Conservation (phyloP, 2,329 filamentous ascomycete species). For the Alternaria solani region DNA sequence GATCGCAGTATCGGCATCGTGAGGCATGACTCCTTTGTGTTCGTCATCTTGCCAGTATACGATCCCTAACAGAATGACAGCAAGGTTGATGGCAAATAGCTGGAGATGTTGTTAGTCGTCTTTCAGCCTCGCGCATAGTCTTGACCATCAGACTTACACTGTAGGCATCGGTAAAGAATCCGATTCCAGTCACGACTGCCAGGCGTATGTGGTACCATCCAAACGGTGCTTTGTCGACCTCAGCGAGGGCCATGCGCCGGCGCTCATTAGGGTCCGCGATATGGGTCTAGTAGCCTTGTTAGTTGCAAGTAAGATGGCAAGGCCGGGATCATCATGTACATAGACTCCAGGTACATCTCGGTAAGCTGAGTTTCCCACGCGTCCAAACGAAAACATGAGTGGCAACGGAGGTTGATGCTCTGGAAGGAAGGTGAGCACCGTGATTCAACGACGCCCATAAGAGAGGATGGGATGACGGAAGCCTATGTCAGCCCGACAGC, state of each 20-base stretch:
- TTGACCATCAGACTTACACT: conserved; percentile 26
- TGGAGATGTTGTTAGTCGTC: conserved; percentile 16
- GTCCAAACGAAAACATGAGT: conserved; percentile 38
- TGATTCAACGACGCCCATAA: conserved; percentile 2
- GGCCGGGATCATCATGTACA: neutral
- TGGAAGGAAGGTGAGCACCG: conserved; percentile 4
- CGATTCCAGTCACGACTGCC: conserved; percentile 79
- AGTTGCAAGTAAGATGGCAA: conserved; percentile 9
- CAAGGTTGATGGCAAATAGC: conserved; percentile 66
- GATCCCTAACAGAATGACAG: conserved; percentile 74
- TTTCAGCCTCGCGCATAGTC: neutral
- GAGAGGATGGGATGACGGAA: conserved; percentile 8
- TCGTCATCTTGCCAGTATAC: conserved; percentile 70
- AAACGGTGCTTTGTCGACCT: conserved; percentile 48
- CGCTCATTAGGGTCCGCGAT: conserved; percentile 48
- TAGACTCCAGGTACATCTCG: conserved; percentile 44
- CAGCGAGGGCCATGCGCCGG: conserved; percentile 47
- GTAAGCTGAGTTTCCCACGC: conserved; percentile 43
- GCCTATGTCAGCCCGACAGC: conserved; percentile 12
- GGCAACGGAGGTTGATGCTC: conserved; percentile 10
- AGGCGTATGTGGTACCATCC: conserved; percentile 77
- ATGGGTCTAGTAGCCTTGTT: conserved; percentile 32
- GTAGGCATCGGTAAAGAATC: conserved; percentile 89
- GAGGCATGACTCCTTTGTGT: conserved; percentile 64
- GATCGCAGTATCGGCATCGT: conserved; percentile 77